phyloP scores from a whole-genome alignment of 148 eudicot species.

The Pharnaceum exiguum region DNA sequence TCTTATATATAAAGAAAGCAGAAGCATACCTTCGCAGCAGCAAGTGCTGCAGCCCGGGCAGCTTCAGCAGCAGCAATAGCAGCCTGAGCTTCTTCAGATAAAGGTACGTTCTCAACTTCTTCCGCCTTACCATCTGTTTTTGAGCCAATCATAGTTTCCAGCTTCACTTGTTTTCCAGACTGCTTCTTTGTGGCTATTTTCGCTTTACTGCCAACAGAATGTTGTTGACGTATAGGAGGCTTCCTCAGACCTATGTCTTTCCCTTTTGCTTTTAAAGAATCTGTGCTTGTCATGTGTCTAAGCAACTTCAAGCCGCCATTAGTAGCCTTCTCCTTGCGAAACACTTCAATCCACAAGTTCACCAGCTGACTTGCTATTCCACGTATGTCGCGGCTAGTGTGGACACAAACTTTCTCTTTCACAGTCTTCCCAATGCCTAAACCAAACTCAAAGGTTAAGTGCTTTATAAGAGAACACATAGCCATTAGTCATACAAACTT shows the following conservation, averaged over 20 bases:
- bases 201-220: slow-evolving; percentile 38
- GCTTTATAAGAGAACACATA: neutral
- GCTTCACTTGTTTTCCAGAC: slow-evolving; percentile 41
- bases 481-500: too few relatives aligned
- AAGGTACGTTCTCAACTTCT: slow-evolving; percentile 30
- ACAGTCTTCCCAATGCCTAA: slow-evolving; percentile 94
- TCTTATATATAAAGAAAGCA: too few relatives aligned
- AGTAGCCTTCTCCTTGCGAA: slow-evolving; percentile 92
- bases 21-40: slow-evolving; percentile 85
- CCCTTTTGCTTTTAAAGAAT: slow-evolving; percentile 51
- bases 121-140: slow-evolving; percentile 37
- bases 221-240: slow-evolving; percentile 50
- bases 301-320: slow-evolving; percentile 59
- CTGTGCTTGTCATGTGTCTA: slow-evolving; percentile 50
- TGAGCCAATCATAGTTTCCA: slow-evolving; percentile 32
- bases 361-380: slow-evolving; percentile 96
- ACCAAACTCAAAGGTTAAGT: slow-evolving; percentile 13
- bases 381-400: slow-evolving; percentile 99
- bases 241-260: slow-evolving; percentile 41
- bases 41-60: slow-evolving; percentile 81
- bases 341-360: slow-evolving; percentile 87
- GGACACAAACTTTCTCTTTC: slow-evolving; percentile 97
- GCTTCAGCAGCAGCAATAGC: slow-evolving; percentile 93
- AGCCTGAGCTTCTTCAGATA: slow-evolving; percentile 87
- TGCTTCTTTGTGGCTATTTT: slow-evolving; percentile 39